Evolutionary conservation across 805 yeast genomes (phyloP).

Genomic region (Danielia oregonensis): DNA sequence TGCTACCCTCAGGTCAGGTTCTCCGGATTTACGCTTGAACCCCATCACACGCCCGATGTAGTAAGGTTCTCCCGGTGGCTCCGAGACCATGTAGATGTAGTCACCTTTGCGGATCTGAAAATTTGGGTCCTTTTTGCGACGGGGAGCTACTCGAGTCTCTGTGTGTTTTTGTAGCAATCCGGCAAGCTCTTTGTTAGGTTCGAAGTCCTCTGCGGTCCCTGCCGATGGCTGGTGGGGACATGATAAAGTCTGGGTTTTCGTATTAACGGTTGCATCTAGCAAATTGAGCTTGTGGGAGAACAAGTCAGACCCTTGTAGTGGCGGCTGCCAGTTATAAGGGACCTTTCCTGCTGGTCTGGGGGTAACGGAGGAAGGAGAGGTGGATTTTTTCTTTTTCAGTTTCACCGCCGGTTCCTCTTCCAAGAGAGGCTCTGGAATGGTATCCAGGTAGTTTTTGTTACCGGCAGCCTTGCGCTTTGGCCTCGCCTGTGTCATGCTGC

Average conservation of each 20-base stretch:
- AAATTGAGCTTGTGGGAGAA: constrained; percentile 44
- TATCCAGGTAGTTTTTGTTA: constrained; percentile 17
- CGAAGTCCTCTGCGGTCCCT: constrained; percentile 4
- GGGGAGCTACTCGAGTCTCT: constrained; percentile 5
- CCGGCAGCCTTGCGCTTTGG: constrained; percentile 19
- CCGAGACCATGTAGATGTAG: constrained; percentile 77
- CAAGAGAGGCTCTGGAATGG: constrained; percentile 11
- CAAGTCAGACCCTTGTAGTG: constrained; percentile 27
- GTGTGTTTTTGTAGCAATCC: constrained; percentile 7
- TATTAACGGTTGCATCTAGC: constrained; percentile 39
- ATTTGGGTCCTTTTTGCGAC: constrained; percentile 19
- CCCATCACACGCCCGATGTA: constrained; percentile 83
- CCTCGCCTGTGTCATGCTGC: constrained; percentile 12
- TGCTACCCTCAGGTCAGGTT: constrained; percentile 37
- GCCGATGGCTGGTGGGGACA: constrained; percentile 31
- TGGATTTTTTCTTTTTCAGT: constrained; percentile 2
- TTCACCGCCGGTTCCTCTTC: constrained; percentile 6
- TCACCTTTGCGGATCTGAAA: constrained; percentile 51
- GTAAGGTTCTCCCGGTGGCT: constrained; percentile 93
- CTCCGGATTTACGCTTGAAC: constrained; percentile 32
- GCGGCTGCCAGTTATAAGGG: constrained; percentile 49
- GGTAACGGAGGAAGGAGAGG: neutral
- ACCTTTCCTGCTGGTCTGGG: constrained; percentile 2
- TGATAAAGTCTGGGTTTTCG: constrained; percentile 30
- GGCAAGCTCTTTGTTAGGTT: constrained; percentile 8